These are phyloP conservation scores for Oldenlandia corymbosa DNA, from an alignment of 257 asterid genomes.

Conservation along the genomic window DNA sequence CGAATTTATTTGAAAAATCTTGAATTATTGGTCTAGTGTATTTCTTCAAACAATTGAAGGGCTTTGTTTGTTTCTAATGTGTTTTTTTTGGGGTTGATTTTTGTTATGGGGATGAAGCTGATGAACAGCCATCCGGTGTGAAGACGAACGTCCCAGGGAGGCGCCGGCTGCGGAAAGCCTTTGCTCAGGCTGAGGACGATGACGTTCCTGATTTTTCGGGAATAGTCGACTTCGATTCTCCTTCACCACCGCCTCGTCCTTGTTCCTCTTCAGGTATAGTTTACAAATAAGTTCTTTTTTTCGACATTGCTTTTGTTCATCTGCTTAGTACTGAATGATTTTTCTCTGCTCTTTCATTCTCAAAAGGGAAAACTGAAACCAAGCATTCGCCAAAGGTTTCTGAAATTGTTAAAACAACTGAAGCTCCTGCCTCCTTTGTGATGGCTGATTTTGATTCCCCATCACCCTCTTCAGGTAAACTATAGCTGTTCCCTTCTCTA, in stretches of 20 bases:
- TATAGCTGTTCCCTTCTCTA: slow-evolving; percentile 1
- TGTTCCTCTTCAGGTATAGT: slow-evolving; percentile 4
- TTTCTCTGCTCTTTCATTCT: background rate
- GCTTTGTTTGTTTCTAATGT: background rate
- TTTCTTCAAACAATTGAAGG: background rate
- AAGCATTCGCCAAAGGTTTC: slow-evolving; percentile 16
- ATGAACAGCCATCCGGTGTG: slow-evolving; percentile 1
- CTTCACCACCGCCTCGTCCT: slow-evolving; percentile 21
- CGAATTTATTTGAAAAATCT: too few relatives aligned
- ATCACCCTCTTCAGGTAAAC: slow-evolving; percentile 30
- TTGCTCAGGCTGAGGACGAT: slow-evolving; percentile 17
- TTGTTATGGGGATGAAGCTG: slow-evolving; percentile 22
- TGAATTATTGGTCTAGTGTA: background rate
- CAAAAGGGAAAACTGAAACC: slow-evolving; percentile 17
- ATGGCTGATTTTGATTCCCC: slow-evolving; percentile 43
- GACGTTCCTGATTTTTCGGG: slow-evolving; percentile 31
- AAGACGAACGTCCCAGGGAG: slow-evolving; percentile 8
- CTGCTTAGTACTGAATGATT: too few relatives aligned
- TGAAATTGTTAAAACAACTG: slow-evolving; percentile 3
- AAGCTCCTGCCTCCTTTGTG: slow-evolving; percentile 26
- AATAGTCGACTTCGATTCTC: slow-evolving; percentile 31
- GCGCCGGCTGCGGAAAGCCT: slow-evolving; percentile 21
- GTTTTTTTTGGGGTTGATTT: background rate
- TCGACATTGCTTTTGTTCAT: background rate
- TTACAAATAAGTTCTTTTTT: background rate